phyloP scores from a whole-genome alignment of 345 rosid species.

The Sisymbrium altissimum region DNA sequence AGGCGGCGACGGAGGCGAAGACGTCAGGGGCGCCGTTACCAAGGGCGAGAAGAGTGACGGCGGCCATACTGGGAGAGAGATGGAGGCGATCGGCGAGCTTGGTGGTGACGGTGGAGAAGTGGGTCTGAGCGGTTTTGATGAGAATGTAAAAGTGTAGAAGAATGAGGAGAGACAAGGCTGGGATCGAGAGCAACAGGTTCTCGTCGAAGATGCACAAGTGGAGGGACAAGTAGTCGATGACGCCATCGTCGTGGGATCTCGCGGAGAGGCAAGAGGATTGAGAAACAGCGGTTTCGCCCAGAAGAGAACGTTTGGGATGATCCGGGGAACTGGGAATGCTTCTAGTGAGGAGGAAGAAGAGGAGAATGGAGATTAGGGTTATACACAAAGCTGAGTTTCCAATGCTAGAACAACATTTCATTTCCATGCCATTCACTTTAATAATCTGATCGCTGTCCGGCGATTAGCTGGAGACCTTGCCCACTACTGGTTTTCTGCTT shows the following conservation, averaged over 20 bases:
- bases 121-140: conserved; percentile 90
- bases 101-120: conserved; percentile 87
- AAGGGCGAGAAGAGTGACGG: conserved; percentile 83
- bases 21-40: conserved; percentile 98
- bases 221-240: conserved; percentile 62
- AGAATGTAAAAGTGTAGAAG: conserved; percentile 79
- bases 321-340: conserved; percentile 17
- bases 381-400: conserved; percentile 40
- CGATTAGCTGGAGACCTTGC: no score
- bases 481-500: not conserved
- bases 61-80: conserved; percentile 88
- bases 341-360: conserved; percentile 52
- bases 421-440: conserved; percentile 78
- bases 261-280: conserved; percentile 31
- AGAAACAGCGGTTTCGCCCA: not conserved
- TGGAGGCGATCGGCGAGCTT: conserved; percentile 64
- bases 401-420: conserved; percentile 34
- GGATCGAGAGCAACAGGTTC: conserved; percentile 51
- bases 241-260: conserved; percentile 37
- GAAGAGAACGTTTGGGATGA: conserved; percentile 46
- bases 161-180: conserved; percentile 52
- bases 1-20: conserved; percentile 80
- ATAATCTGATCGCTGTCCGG: no score
- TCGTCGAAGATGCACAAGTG: conserved; percentile 57
- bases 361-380: conserved; percentile 43